Evolutionary conservation across 1,139 yeast species (phyloP).

Genomic region (Scheffersomyces insectosa): DNA sequence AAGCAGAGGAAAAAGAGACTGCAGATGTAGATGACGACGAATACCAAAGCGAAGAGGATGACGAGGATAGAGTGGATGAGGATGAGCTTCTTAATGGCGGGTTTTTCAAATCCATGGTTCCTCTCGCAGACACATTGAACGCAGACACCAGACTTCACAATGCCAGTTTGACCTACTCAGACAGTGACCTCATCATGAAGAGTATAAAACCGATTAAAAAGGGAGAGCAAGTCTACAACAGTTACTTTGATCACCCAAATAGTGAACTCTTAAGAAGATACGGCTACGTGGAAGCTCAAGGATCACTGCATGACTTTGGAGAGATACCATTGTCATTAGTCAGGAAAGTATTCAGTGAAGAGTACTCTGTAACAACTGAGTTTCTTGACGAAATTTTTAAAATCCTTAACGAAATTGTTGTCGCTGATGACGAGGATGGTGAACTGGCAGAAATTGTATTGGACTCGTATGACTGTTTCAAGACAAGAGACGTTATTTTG

Average conservation of each 20-base stretch:
- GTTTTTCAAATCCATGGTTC: constrained; percentile 81
- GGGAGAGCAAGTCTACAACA: constrained; percentile 80
- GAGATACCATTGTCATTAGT: constrained; percentile 58
- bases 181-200: constrained; percentile 59
- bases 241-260: constrained; percentile 90
- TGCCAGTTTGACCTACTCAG: constrained; percentile 61
- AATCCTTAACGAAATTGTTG: constrained; percentile 23
- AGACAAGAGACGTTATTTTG: constrained; percentile 54
- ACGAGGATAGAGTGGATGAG: constrained; percentile 6
- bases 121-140: constrained; percentile 86
- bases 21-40: constrained; percentile 9
- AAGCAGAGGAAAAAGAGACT: constrained; percentile 16
- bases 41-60: constrained; percentile 5
- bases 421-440: constrained; percentile 43
- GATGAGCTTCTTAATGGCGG: constrained; percentile 32
- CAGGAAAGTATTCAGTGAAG: constrained; percentile 29
- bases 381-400: constrained; percentile 32
- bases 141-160: constrained; percentile 81
- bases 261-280: constrained; percentile 84
- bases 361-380: constrained; percentile 18
- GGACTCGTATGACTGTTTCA: constrained; percentile 64
- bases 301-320: constrained; percentile 79
- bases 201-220: constrained; percentile 60
- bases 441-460: constrained; percentile 48
- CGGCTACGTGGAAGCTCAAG: constrained; percentile 81